Percentiles rank a stretch among this genome's conserved stretches.
Conservation (phyloP, 495 filamentous ascomycete genomes). For the Hyphodiscus hymeniophilus region DNA sequence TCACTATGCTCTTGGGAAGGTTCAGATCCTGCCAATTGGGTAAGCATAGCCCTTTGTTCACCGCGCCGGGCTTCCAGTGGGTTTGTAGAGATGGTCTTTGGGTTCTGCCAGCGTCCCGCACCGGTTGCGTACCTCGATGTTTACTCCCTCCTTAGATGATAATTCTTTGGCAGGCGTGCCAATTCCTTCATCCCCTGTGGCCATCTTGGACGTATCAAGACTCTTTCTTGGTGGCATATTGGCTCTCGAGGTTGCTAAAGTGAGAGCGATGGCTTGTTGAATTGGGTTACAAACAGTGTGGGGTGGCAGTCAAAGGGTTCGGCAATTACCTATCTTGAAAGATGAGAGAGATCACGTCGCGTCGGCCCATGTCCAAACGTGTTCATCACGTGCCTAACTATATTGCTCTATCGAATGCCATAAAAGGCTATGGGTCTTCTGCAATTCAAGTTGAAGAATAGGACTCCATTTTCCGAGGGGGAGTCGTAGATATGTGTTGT, state of each 20-base stretch:
- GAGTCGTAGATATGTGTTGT: too few relatives aligned
- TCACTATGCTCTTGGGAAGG: slow-evolving; percentile 89
- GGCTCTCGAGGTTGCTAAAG: neutral
- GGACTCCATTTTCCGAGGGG: too few relatives aligned
- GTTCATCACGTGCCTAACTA: too few relatives aligned
- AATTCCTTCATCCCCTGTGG: slow-evolving; percentile 12
- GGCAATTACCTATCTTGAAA: neutral
- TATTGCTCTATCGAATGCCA: too few relatives aligned
- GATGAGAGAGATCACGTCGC: neutral
- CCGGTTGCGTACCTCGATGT: slow-evolving; percentile 20
- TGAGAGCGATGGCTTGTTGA: neutral
- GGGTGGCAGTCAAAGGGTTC: neutral
- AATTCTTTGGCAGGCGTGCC: slow-evolving; percentile 37
- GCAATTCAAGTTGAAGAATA: too few relatives aligned
- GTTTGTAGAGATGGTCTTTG: too few relatives aligned
- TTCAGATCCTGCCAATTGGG: slow-evolving; percentile 61
- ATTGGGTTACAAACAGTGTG: slow-evolving; percentile 1
- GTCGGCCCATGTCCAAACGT: too few relatives aligned
- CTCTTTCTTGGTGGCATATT: slow-evolving; percentile 30
- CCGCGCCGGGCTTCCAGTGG: too few relatives aligned
- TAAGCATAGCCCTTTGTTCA: slow-evolving; percentile 2
- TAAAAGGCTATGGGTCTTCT: too few relatives aligned
- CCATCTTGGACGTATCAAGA: slow-evolving; percentile 14
- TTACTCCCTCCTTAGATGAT: slow-evolving; percentile 13
- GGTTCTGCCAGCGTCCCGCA: too few relatives aligned